Conservation (phyloP, 495 filamentous ascomycete species). For the Xylaria scruposa region DNA sequence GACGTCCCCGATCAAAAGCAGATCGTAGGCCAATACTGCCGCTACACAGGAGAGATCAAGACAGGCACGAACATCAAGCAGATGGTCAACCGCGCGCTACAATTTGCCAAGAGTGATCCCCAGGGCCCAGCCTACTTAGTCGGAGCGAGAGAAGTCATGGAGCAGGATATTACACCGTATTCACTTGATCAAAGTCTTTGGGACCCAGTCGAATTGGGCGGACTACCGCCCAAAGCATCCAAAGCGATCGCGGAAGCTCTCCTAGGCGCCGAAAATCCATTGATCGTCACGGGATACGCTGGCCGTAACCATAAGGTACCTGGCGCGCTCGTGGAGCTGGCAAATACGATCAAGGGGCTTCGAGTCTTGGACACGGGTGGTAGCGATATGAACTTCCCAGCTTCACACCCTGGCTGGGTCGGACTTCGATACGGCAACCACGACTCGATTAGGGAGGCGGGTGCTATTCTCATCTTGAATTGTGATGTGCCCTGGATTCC, state of each 20-base stretch:
- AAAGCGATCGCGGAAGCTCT: slow-evolving; percentile 74
- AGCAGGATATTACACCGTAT: slow-evolving; percentile 88
- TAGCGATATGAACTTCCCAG: slow-evolving; percentile 95
- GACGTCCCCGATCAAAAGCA: slow-evolving; percentile 94
- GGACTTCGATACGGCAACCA: slow-evolving; percentile 81
- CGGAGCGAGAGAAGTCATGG: slow-evolving; percentile 89
- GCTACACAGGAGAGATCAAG: slow-evolving; percentile 91
- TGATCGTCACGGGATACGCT: slow-evolving; percentile 83
- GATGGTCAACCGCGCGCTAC: slow-evolving; percentile 88
- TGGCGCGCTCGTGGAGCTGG: slow-evolving; percentile 75
- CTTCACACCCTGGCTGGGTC: slow-evolving; percentile 72
- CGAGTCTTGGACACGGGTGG: slow-evolving; percentile 89
- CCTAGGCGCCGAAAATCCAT: slow-evolving; percentile 72
- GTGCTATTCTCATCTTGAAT: slow-evolving; percentile 85
- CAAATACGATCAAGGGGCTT: slow-evolving; percentile 77
- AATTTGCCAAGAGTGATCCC: slow-evolving; percentile 83
- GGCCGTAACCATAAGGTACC: slow-evolving; percentile 78
- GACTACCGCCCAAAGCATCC: slow-evolving; percentile 69
- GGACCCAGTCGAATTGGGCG: slow-evolving; percentile 78
- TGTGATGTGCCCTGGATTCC: slow-evolving; percentile 78
- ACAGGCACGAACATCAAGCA: slow-evolving; percentile 94
- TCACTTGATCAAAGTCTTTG: slow-evolving; percentile 73
- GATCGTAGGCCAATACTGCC: slow-evolving; percentile 91
- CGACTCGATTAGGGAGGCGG: slow-evolving; percentile 74
- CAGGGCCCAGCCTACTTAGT: slow-evolving; percentile 86